phyloP scores from a whole-genome alignment of 192 early-diverging fungal genomes.

The Linnemannia elongata region DNA sequence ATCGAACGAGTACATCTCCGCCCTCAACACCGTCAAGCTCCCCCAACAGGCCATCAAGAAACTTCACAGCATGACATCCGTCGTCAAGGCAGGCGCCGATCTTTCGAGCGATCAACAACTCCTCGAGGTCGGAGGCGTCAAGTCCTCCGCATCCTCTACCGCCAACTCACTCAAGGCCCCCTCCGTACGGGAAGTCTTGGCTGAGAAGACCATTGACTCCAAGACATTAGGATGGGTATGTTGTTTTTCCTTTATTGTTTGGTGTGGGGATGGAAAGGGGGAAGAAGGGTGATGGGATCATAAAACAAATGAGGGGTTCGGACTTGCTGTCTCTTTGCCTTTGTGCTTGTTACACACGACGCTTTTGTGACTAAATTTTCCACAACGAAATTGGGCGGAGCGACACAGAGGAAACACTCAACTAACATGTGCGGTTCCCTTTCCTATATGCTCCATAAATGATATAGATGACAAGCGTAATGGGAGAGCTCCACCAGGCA shows the following conservation, averaged over 20 bases:
- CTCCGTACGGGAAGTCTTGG: conserved; percentile 47
- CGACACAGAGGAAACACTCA: neutral
- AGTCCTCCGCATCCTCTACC: conserved; percentile 31
- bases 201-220: conserved; percentile 49
- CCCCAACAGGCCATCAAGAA: conserved; percentile 51
- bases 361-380: neutral
- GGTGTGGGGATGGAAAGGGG: neutral
- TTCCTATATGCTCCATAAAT: neutral
- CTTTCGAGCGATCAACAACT: conserved; percentile 1
- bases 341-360: neutral
- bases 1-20: conserved; percentile 53
- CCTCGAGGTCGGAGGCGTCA: conserved; percentile 16
- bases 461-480: conserved; percentile 48
- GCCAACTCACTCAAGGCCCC: conserved; percentile 47
- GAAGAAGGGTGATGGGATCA: neutral
- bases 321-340: too few relatives aligned
- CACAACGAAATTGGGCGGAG: neutral
- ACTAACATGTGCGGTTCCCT: neutral
- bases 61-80: conserved; percentile 52
- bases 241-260: neutral
- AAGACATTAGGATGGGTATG: conserved; percentile 56
- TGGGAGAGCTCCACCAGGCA: conserved; percentile 55
- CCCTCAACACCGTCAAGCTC: conserved; percentile 54
- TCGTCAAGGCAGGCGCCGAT: conserved; percentile 37
- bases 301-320: neutral